phyloP scores from a whole-genome alignment of 1,139 yeast species.

The Schwanniomyces etchellsii region DNA sequence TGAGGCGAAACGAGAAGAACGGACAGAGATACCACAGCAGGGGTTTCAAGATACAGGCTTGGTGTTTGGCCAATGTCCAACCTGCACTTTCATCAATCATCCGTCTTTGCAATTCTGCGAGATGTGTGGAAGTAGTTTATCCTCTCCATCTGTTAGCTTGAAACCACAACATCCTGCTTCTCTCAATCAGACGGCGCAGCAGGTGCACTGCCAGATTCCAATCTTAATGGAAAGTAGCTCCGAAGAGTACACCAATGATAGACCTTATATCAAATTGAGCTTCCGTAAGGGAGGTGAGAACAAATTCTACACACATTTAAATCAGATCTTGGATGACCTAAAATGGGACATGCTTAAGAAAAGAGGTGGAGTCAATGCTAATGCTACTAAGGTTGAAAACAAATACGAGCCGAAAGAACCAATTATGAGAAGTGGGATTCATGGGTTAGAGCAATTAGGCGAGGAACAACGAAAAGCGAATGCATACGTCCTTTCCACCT shows the following conservation, averaged over 20 bases:
- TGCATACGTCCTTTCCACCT: conserved; percentile 58
- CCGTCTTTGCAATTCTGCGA: conserved; percentile 76
- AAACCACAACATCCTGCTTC: too few relatives aligned
- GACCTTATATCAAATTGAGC: conserved; percentile 48
- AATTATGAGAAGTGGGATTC: conserved; percentile 47
- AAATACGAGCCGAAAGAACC: conserved; percentile 7
- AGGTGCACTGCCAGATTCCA: too few relatives aligned
- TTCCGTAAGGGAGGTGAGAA: conserved; percentile 58
- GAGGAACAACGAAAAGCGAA: conserved; percentile 54
- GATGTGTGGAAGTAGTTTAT: conserved; percentile 70
- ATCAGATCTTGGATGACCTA: conserved; percentile 36
- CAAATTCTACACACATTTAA: conserved; percentile 38
- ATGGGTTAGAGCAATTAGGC: conserved; percentile 60
- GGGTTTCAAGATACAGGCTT: neutral
- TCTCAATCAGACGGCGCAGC: too few relatives aligned
- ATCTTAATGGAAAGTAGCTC: conserved; percentile 24
- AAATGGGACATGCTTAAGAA: conserved; percentile 39
- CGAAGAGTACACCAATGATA: conserved; percentile 27
- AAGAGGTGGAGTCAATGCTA: conserved; percentile 35
- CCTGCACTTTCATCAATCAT: conserved; percentile 84
- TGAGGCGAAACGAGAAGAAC: neutral
- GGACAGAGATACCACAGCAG: neutral
- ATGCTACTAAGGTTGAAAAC: conserved; percentile 22
- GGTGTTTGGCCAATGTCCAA: conserved; percentile 55
- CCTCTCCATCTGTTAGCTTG: conserved; percentile 24